phyloP scores from a whole-genome alignment of 176 grass and related monocot species.

The Aechmea fasciata region DNA sequence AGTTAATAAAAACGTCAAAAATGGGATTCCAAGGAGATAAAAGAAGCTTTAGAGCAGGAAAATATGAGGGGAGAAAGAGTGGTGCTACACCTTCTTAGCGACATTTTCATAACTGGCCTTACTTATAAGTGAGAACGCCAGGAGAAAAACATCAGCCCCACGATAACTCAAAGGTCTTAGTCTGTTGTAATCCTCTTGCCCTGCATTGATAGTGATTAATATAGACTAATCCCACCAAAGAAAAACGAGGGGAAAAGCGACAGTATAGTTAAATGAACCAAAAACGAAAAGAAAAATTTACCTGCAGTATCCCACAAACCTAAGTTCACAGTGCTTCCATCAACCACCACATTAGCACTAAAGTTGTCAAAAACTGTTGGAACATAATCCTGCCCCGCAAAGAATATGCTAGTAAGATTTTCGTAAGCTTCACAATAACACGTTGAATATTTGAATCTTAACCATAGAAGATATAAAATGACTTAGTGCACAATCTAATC shows the following conservation, averaged over 20 bases:
- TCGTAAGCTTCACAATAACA: background rate
- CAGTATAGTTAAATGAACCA: background rate
- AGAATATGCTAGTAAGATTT: background rate
- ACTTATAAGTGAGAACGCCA: conserved; percentile 26
- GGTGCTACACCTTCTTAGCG: conserved; percentile 18
- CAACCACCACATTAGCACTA: conserved; percentile 28
- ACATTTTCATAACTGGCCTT: conserved; percentile 31
- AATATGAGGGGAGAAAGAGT: background rate
- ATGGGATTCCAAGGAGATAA: conserved; percentile 1
- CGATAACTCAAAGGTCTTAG: conserved; percentile 27
- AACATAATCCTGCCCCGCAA: conserved; percentile 25
- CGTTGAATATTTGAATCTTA: background rate
- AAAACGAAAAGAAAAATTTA: background rate
- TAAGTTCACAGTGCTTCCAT: conserved; percentile 28
- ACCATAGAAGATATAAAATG: background rate
- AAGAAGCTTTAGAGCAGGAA: background rate
- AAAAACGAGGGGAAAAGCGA: background rate
- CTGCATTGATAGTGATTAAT: conserved; percentile 8
- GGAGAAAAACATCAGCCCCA: conserved; percentile 28
- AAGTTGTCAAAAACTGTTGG: conserved; percentile 31
- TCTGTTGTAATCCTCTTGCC: conserved; percentile 28
- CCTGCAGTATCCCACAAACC: conserved; percentile 31
- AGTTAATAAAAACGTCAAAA: background rate
- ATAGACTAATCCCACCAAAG: background rate
- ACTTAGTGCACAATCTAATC: background rate